phyloP scores from a whole-genome alignment of 2,329 filamentous ascomycete genomes.

The Ophiostoma australiae region DNA sequence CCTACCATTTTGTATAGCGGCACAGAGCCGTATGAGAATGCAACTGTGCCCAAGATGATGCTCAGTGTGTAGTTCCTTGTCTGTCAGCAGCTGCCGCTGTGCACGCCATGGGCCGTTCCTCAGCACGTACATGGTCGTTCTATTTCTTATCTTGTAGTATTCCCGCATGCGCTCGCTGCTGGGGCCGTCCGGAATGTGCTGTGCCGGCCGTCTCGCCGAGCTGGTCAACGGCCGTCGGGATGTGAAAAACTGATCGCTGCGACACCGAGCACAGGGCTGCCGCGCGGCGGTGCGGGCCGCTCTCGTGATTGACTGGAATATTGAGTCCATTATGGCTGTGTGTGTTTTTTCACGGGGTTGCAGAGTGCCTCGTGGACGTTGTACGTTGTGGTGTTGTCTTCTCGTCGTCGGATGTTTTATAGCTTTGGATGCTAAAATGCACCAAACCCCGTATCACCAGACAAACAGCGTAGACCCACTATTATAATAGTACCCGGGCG shows the following conservation, averaged over 20 bases:
- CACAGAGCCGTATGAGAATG: constrained; percentile 76
- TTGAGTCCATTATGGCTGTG: constrained; percentile 20
- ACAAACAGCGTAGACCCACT: constrained; percentile 6
- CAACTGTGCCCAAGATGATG: constrained; percentile 72
- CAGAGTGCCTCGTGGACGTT: not conserved
- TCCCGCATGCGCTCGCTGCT: constrained; percentile 61
- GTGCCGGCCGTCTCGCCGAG: constrained; percentile 31
- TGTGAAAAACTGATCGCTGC: not conserved
- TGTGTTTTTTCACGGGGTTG: not conserved
- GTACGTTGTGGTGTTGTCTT: not conserved
- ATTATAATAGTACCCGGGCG: not conserved
- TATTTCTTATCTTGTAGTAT: constrained; percentile 63
- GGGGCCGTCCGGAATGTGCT: constrained; percentile 34
- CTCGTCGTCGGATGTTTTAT: not conserved
- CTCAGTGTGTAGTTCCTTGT: constrained; percentile 59
- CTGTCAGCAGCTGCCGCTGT: not conserved
- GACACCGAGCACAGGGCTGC: constrained; percentile 21
- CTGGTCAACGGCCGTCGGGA: constrained; percentile 24
- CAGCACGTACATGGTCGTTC: constrained; percentile 54
- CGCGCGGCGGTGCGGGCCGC: constrained; percentile 6
- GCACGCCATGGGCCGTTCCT: not conserved
- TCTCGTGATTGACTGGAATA: constrained; percentile 17
- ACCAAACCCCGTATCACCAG: constrained; percentile 8
- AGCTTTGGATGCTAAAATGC: not conserved
- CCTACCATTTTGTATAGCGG: constrained; percentile 81